Evolutionary conservation across 2,329 filamentous ascomycete species (phyloP), one percentile per base, ranked within the genome.

Genomic region (Rutstroemia sp.): DNA sequence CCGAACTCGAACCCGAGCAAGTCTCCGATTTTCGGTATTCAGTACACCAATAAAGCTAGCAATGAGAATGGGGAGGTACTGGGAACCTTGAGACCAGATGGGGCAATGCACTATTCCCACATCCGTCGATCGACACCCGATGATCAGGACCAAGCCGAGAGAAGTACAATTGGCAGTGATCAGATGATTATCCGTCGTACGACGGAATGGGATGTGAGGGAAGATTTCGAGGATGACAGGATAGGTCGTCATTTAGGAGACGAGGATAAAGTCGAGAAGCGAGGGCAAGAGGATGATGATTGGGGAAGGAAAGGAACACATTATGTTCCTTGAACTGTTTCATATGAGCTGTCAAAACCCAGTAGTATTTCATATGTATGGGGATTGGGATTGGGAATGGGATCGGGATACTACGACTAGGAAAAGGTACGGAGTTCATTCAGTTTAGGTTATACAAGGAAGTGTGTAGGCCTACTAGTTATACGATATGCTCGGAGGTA

Each of bases 131-230:
- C 52, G 42, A 60, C 61, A 16, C 59, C 61, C 18, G 58, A 56
- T 19, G 41, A 57, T 39, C 53, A 56, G 16, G 41, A 57, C 37
- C 55, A 27, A 8, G 42, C 47, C 9, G 54, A 57, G 23, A 54
- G 57, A 25, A 60, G 58, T 38, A 57, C 59, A 2, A 49, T 58
- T 34, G 58, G 57, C 21, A 60, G 58, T 27, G 58, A 60, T 16
- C 54, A 57, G 23, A 60, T 60, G 61, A 61, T 61, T 16, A 63
- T 63, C 9, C 56, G 53, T 52, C 54, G 50, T 12, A 61, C 56
- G 1, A 60, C 54, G 5, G 59, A 60, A 27, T 63, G 61, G 59
- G 55, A 60, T 19, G 54, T 61, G 14, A 50, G 56, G 25, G 58
- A 60, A 37, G 45, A 59, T 21, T 55, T 42, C 6, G 53, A 50